A percentile compares a stretch with the other conserved stretches of the same genome.
phyloP scores from a whole-genome alignment of 2,329 filamentous ascomycete species.

The Colletotrichum brevisporum region DNA sequence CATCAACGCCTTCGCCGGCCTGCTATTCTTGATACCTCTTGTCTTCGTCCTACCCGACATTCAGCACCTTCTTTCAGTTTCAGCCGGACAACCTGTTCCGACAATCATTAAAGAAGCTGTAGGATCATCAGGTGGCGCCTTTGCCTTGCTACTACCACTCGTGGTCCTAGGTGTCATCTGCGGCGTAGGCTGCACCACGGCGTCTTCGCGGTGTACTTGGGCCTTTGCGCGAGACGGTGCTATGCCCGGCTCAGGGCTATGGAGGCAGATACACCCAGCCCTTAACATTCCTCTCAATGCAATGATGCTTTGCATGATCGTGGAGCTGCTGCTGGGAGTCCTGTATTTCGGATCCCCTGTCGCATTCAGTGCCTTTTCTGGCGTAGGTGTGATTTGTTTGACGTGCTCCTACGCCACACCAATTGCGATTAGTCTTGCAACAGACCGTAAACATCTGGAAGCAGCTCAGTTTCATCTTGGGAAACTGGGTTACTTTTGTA shows the following conservation, averaged over 20 bases:
- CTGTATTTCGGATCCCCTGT: slow-evolving; percentile 79
- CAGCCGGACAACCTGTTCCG: slow-evolving; percentile 74
- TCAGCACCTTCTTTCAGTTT: slow-evolving; percentile 64
- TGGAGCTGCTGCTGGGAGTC: slow-evolving; percentile 74
- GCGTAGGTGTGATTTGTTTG: slow-evolving; percentile 79
- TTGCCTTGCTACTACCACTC: slow-evolving; percentile 74
- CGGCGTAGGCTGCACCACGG: slow-evolving; percentile 78
- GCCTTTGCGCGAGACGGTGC: slow-evolving; percentile 80
- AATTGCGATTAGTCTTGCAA: slow-evolving; percentile 74
- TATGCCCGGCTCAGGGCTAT: slow-evolving; percentile 73
- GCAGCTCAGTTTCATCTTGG: slow-evolving; percentile 74
- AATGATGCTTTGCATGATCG: slow-evolving; percentile 78
- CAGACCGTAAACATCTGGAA: slow-evolving; percentile 71
- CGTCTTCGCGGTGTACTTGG: slow-evolving; percentile 77
- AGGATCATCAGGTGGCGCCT: slow-evolving; percentile 71
- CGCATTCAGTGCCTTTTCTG: slow-evolving; percentile 81
- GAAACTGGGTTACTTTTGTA: slow-evolving; percentile 72
- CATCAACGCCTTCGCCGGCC: slow-evolving; percentile 76
- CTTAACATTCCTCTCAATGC: slow-evolving; percentile 78
- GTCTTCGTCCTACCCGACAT: slow-evolving; percentile 79
- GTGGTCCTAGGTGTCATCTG: slow-evolving; percentile 77
- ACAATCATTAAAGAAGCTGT: slow-evolving; percentile 74
- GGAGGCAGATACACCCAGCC: slow-evolving; percentile 72
- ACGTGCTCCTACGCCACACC: slow-evolving; percentile 78
- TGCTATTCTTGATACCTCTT: slow-evolving; percentile 78